These are phyloP conservation scores for Maudiozyma humilis DNA, from an alignment of 1,139 yeast species.

Conservation along the genomic window DNA sequence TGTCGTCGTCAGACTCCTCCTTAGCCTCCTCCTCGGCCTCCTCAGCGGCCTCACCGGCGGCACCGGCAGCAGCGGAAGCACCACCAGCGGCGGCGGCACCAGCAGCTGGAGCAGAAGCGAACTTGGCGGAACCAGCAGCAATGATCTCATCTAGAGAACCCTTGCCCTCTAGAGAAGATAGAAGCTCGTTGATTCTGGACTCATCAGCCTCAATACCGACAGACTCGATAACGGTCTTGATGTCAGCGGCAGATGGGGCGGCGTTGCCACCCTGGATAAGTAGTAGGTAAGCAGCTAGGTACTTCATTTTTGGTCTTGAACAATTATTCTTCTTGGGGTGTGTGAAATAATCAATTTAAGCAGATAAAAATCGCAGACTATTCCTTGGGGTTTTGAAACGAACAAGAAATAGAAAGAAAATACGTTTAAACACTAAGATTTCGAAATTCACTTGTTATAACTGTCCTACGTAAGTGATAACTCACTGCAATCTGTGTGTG, in stretches of 20 bases:
- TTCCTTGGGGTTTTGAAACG: constrained; percentile 9
- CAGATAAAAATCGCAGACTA: constrained; percentile 30
- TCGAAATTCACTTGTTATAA: no score
- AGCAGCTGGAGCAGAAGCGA: constrained; percentile 96
- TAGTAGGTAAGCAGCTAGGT: constrained; percentile 87
- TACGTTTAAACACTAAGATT: not conserved
- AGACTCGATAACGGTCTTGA: constrained; percentile 68
- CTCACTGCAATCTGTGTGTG: no score
- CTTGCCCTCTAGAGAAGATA: constrained; percentile 93
- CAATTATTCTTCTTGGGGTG: constrained; percentile 7
- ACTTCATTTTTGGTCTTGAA: constrained; percentile 46
- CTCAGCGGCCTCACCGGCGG: constrained; percentile 65
- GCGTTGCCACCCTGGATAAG: constrained; percentile 77
- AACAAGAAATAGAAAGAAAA: not conserved
- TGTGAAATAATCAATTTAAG: constrained; percentile 34
- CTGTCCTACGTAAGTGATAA: no score
- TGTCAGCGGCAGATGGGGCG: constrained; percentile 15
- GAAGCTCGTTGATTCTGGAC: constrained; percentile 73
- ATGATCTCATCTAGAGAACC: constrained; percentile 73
- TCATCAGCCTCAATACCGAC: constrained; percentile 95
- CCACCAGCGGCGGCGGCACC: constrained; percentile 81
- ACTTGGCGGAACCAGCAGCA: constrained; percentile 92
- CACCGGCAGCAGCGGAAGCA: constrained; percentile 63
- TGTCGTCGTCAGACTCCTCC: no score
- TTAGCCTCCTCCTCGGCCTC: no score